These are phyloP conservation scores for Trichoderma orchidacearum DNA, from an alignment of 495 filamentous ascomycete species.

Conservation along the genomic window DNA sequence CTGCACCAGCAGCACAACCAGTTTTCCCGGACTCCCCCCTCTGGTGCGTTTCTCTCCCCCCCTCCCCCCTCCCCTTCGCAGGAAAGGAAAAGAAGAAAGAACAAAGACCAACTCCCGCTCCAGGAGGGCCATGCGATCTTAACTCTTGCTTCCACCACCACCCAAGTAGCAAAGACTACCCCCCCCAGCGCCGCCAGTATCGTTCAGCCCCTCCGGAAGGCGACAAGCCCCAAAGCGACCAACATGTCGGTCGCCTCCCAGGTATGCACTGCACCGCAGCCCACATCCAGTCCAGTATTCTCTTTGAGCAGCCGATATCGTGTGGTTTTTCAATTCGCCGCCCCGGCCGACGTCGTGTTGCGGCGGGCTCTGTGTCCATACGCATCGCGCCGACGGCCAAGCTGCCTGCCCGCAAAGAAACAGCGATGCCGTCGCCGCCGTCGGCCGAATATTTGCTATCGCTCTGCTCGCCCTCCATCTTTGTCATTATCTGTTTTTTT, in stretches of 20 bases:
- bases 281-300: no score
- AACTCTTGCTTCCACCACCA: background rate
- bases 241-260: background rate
- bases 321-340: background rate
- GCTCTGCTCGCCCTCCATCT: background rate
- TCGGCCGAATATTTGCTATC: conserved; percentile 13
- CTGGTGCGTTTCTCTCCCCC: background rate
- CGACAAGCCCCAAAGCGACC: background rate
- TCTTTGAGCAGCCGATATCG: background rate
- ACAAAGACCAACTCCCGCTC: background rate
- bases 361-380: background rate
- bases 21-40: background rate
- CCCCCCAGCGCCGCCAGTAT: background rate
- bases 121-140: conserved; percentile 1
- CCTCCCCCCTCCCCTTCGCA: background rate
- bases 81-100: background rate
- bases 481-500: background rate
- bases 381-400: background rate
- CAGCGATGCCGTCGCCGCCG: conserved; percentile 1
- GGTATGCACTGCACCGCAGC: background rate
- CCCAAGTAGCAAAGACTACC: background rate
- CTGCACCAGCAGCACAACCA: background rate
- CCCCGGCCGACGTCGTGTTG: background rate
- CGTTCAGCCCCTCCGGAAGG: background rate
- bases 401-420: background rate